Base-by-base conservation (phyloP, 1,139 yeast species). In the Ogataea hybrid region DNA sequence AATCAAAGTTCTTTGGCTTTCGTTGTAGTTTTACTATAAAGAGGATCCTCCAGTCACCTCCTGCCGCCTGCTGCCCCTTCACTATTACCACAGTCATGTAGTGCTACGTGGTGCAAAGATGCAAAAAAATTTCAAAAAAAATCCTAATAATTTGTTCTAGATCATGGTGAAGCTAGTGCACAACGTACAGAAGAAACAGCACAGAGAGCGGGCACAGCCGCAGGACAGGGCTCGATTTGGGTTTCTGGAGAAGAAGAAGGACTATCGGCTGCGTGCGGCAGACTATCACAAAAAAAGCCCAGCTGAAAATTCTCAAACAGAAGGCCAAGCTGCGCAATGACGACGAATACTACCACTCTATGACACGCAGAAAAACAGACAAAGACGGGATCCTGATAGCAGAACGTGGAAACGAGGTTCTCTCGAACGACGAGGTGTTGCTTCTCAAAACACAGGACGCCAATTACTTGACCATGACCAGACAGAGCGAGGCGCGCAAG, bases 291-390 rank as follows among this genome's bases (percentile, higher is more conserved):
- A 79, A 64, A 92, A 92, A 92, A 64, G 86, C 87, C 16, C 88
- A 92, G 18, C 67, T 92, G 42, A 85, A 85, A 64, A 75, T 84
- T 1, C 73, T 92, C 49, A 78, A 86, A 56, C 72, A 72, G 37
- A 88, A 88, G 62, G 95, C 86, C 1, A 69, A 73, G 34, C 73
- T 74, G 35, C 76, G 89, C 54, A 92, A 92, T 61, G 95, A 95
- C n/a, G 97, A 92, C 73, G 98, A 92, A 64, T 92, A 85, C 67
- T 88, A 89, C 65, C 96, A 88, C 76, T 92, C 88, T 16, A 92
- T 92, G 97, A 78, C 83, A 32, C 71, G 73, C 20, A 71, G 73
- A 48, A 73, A 71, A 54, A 80, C 95, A 4, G 95, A 86, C 52
- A 69, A 72, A 4, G 53, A 59, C n/a, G 97, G 97, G 1, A 70